Percentiles rank a stretch among this genome's conserved stretches.
phyloP scores from a whole-genome alignment of 1,284 basidiomycete genomes.

The Limonomyces culmigenus region DNA sequence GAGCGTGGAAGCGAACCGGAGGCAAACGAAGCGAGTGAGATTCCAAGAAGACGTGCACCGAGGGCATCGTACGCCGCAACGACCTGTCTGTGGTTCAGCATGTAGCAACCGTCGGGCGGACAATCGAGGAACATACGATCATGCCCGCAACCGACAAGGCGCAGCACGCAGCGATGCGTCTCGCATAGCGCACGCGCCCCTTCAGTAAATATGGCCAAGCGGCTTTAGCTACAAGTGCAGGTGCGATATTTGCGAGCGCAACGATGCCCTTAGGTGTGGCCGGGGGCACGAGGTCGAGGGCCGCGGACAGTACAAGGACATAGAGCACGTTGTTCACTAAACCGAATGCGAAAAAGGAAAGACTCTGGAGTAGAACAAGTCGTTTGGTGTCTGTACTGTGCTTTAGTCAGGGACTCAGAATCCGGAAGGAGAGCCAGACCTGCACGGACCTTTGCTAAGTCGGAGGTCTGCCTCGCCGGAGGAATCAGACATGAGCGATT shows the following conservation, averaged over 20 bases:
- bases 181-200: conserved; percentile 66
- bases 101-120: neutral
- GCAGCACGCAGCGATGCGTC: conserved; percentile 64
- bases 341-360: conserved; percentile 41
- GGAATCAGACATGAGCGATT: too few species aligned
- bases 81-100: conserved; percentile 27
- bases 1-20: conserved; percentile 33
- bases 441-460: too few species aligned
- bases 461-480: too few species aligned
- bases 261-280: conserved; percentile 88
- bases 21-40: conserved; percentile 80
- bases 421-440: too few species aligned
- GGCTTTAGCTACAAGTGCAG: conserved; percentile 70
- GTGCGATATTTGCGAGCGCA: conserved; percentile 81
- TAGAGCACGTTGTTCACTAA: conserved; percentile 66
- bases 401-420: too few species aligned
- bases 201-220: conserved; percentile 86
- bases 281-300: conserved; percentile 83
- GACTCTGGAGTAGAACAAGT: too few species aligned
- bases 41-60: conserved; percentile 66
- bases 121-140: conserved; percentile 33
- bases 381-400: too few species aligned
- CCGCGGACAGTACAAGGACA: conserved; percentile 92
- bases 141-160: conserved; percentile 64
- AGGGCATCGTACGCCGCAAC: conserved; percentile 66